Evolutionary conservation across 441 rosid species (phyloP), one percentile per base, ranked within the genome.

Genomic region (Euphorbia schlechtendalii): DNA sequence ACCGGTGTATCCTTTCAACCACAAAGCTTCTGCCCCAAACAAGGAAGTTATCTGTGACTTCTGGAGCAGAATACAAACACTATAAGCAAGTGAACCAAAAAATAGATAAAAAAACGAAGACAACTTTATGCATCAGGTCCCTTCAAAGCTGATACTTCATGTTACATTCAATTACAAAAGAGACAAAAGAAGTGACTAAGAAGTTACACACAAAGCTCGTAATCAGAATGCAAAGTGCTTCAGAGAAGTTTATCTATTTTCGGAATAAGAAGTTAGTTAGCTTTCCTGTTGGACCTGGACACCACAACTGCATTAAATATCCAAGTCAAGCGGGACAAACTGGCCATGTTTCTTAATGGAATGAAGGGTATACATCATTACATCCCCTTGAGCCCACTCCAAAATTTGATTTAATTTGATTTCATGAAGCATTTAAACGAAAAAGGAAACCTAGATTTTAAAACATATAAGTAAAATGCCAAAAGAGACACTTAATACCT

Each of bases 21-120:
- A 94, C 22, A 94, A 94, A 61, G 59, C 85, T 69, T 89, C 92
- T 10, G 99, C 99, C 66, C 97, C 99, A 79, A 94, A 94, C 77
- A 94, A 72, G 56, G 99, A 94, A 71, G 99, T 94, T 38, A 94
- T 86, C 74, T 90, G 97, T 65, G 92, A 87, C 80, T 80, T 89
- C 99, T 94, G 82, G 79, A 71, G 38, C 38, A 64, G 12, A 61
- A 18, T 30, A 59, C 4, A 36, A 56, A 17, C 55, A 36, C 45
- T 61, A 56, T 61, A 59, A 67, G 62, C 36, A 62, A 64, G 32
- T 38, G 41, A 63, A 36, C 56, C 64, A 40, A 54, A 18, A 20
- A 36, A 43, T 28, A 59, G 7, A 63, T 69, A 7, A 38, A 25
- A 21, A 24, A 61, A n/a, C 5, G 25, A 18, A 52, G 41, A 64